Evolutionary conservation across 257 asterid species (phyloP), one percentile per base, ranked within the genome.

Genomic region (Nicotiana sylvestris): DNA sequence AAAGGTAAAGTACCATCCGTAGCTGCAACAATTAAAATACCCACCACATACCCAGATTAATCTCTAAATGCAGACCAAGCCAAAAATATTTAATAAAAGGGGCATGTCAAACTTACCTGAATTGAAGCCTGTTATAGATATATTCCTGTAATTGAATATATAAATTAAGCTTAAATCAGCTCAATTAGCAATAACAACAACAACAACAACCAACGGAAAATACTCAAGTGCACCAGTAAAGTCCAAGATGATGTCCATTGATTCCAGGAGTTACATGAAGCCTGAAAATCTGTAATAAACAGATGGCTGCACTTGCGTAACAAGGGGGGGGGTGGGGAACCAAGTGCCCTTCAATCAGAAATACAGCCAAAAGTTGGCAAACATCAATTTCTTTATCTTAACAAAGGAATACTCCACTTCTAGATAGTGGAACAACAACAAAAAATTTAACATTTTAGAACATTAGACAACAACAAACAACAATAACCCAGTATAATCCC

Each of bases 1-100:
- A 82, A 95, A 94, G 3, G 98, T 95, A 85, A 95, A 94, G 88
- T 95, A 94, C 99, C 99, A 95, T 2, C 98, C 99, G 32, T 93
- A 95, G 83, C 99, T 95, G 88, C 87, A 89, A 53, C 17, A 62
- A 35, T 80, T 8, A 65, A 11, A 83, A 39, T 80, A 76, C 30
- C 3, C 7, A 72, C 21, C 21, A 21, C 21, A 21, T 21, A 21
- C 21, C 21, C 21, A 21, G 5, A 43, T 72, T 43, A 72, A 72
- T 43, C 78, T 72, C 9, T 39, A 25, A 43, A 21, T 2, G 13
- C 60, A 46, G 35, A 76, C 4, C 9, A 10, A 4, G n/a, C 1
- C 69, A 18, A 68, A 65, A 53, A 66, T 18, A 29, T 9, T 55
- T 70, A 72, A 11, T 12, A 43, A 39, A 10, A 43, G 4, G 57